Base-by-base conservation (phyloP, 2,329 filamentous ascomycete genomes). In the Penicillium frequentans region DNA sequence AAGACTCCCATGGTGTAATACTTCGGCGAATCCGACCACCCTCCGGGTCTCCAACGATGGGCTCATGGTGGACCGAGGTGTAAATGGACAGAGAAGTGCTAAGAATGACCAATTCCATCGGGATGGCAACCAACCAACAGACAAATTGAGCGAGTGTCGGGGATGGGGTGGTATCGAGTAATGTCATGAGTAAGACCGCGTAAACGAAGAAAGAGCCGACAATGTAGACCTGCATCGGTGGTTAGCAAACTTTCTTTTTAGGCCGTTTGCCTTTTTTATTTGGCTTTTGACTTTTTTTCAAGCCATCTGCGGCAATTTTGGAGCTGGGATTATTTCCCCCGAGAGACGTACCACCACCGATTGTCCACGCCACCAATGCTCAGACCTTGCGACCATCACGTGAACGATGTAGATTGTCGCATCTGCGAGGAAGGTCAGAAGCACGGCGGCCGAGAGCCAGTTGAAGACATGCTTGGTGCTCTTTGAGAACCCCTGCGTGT, bases 161-260 rank as follows among this genome's bases (percentile, higher is more conserved):
- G 13, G 90, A 90, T 33, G 91, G 87, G 60, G 85, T 86, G 70
- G 89, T 90, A 73, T 97, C 93, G 68, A 96, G 82, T 56, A 98
- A 84, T 29, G 92, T 92, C 68, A 97, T 89, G 64, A 96, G 83
- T 64, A 96, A 84, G 64, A 96, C 87, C 49, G 90, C 83, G 78
- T 96, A 95, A 62, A 95, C 86, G 80, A 96, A 96, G 64, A 92
- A 89, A 45, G 90, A 89, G 54, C 89, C 91, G 55, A 91, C 84
- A 61, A 96, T 81, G 74, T 96, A 96, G 70, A 96, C 88, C 92
- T 96, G 52, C 29, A 3, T 37, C 55, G 42, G 43, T 46, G 59
- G 61, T 65, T 65, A 62, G 55, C 54, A 11, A 23, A 35, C 8
- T 8, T n/a, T 33, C 19, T 23, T 45, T 19, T 9, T 23, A 6